Percentiles rank a stretch among this genome's conserved stretches.
phyloP scores from a whole-genome alignment of 345 rosid species.

The Boechera retrofracta region DNA sequence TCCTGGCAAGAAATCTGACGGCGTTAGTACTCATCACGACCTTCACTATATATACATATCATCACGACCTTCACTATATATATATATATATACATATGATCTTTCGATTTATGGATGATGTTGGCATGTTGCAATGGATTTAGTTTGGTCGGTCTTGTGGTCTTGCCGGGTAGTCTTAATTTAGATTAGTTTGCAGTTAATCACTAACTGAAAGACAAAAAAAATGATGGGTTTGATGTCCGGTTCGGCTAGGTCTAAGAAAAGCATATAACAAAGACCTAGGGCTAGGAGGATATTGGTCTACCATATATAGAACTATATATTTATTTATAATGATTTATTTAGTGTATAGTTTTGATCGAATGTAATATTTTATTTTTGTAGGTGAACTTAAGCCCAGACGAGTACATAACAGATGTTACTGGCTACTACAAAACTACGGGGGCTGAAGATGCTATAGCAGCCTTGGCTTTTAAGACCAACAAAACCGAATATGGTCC shows the following conservation, averaged over 20 bases:
- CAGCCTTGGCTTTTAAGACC: conserved; percentile 43
- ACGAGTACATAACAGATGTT: conserved; percentile 46
- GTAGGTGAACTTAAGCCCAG: conserved; percentile 42
- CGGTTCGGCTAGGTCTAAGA: background rate
- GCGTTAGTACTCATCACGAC: conserved; percentile 31
- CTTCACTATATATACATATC: background rate
- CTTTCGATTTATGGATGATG: background rate
- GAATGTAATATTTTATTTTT: background rate
- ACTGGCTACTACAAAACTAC: conserved; percentile 39
- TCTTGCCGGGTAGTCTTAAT: background rate
- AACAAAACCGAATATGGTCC: conserved; percentile 44
- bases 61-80: conserved; percentile 4
- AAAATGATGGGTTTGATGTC: background rate
- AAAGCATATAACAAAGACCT: background rate
- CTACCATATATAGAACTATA: background rate
- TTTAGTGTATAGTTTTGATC: background rate
- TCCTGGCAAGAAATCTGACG: conserved; percentile 43
- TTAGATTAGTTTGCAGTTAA: background rate
- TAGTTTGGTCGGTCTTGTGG: background rate
- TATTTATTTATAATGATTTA: background rate
- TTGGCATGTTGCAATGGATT: background rate
- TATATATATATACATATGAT: background rate
- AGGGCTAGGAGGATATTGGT: background rate
- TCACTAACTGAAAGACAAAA: background rate
- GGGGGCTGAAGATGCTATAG: conserved; percentile 40